Base-by-base conservation (phyloP, 2,329 filamentous ascomycete species). In the Aspergillus aculeatinus region DNA sequence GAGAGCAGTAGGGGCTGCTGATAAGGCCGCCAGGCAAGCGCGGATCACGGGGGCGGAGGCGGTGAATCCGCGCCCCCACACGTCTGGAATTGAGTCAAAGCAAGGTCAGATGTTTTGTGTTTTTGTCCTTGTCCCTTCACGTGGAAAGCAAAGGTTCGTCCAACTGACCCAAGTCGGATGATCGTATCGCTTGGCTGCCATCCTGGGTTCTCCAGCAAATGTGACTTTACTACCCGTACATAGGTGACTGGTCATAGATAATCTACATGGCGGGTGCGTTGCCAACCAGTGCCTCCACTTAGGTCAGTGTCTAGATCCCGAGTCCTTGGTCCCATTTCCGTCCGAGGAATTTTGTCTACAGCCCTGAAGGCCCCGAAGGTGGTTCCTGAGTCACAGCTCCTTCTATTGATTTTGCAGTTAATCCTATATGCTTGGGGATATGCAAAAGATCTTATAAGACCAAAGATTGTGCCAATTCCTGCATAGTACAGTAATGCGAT, bases 41-140 rank as follows among this genome's bases (percentile, higher is more conserved):
- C 53, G 51, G 61, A 61, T 66, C 67, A 64, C 65, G 60, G 64
- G 65, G 63, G 14, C 50, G 51, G 62, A 65, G 67, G 68, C 68
- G 68, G 68, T 70, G 67, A 71, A 44, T 12, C 33, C 33, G 12
- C 44, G 58, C 60, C 62, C 16, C 66, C 64, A 65, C 66, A 67
- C 63, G 63, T 64, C 16, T 16, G 33, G 33, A n/a, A n/a, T 44
- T 44, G 63, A 64, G 60, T 67, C 65, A 64, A 44, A n/a, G 16
- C 14, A n/a, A 44, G 39, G 39, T 57, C 53, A 50, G 42, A 57
- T 61, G 59, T 59, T 16, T 9, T 29, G 27, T 12, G 16, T 16
- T 52, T 19, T 14, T 48, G 27, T 55, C 51, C 29, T 61, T 52
- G 54, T 60, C 11, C 48, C 35, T 60, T 59, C 61, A 63, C 57